A percentile compares a stretch with the other conserved stretches of the same genome.
phyloP scores from a whole-genome alignment of 495 filamentous ascomycete genomes.

The Xylaria longipes region DNA sequence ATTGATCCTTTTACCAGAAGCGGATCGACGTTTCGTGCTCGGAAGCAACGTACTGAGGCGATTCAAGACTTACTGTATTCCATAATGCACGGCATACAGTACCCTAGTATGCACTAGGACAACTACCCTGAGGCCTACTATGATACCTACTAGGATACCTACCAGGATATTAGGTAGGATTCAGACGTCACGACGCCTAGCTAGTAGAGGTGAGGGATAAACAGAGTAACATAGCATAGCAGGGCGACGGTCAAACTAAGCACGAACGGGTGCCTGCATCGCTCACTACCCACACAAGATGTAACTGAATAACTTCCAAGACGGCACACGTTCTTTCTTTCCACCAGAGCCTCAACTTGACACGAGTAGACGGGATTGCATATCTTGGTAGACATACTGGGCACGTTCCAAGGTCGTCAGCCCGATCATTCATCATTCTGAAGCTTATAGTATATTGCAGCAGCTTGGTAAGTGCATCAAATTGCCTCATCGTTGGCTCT shows the following conservation, averaged over 20 bases:
- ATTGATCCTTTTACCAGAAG: not conserved
- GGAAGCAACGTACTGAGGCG: not conserved
- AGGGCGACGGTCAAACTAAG: not conserved
- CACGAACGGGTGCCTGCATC: conserved; percentile 14
- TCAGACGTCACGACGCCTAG: not conserved
- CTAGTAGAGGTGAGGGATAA: not conserved
- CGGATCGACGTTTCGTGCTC: not conserved
- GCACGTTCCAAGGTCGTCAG: not conserved
- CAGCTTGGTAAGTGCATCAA: not conserved
- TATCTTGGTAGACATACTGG: not conserved
- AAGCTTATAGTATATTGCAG: not conserved
- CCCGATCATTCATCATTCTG: not conserved
- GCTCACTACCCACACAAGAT: not conserved
- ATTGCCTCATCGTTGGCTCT: not conserved
- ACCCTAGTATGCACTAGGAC: not conserved
- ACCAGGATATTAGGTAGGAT: not conserved
- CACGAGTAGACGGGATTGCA: not conserved
- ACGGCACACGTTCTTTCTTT: not conserved
- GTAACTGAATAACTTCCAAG: not conserved
- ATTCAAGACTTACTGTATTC: not conserved
- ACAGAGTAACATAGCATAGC: not conserved
- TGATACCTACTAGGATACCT: conserved; percentile 4
- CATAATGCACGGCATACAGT: not conserved
- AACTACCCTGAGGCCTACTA: not conserved
- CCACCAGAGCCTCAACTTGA: not conserved